Percentiles rank a stretch among this genome's conserved stretches.
Conservation (phyloP, 2,329 filamentous ascomycete species). For the Monilinia polystroma region DNA sequence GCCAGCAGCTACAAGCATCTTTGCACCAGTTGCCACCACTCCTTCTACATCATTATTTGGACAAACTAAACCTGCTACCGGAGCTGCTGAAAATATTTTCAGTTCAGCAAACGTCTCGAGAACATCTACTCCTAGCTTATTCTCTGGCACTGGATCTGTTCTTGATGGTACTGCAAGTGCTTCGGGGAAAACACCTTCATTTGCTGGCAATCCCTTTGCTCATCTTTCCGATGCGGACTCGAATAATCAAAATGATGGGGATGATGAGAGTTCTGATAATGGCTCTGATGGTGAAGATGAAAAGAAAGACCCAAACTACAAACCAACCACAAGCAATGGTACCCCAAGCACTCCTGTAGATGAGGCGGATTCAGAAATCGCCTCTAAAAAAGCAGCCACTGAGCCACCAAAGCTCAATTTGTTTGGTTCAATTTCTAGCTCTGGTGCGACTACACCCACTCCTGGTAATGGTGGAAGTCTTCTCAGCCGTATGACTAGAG, state of each 20-base stretch:
- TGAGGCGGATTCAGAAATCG: conserved; percentile 35
- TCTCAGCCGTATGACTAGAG: conserved; percentile 56
- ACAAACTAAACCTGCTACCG: conserved; percentile 45
- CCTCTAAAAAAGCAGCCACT: conserved; percentile 34
- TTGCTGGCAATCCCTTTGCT: conserved; percentile 55
- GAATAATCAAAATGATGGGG: conserved; percentile 47
- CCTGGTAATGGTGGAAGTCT: conserved; percentile 47
- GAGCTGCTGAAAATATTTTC: conserved; percentile 29
- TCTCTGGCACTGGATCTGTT: conserved; percentile 34
- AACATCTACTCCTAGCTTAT: conserved; percentile 34
- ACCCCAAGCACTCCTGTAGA: conserved; percentile 28
- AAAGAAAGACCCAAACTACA: conserved; percentile 37
- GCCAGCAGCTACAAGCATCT: conserved; percentile 1
- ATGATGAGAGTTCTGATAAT: conserved; percentile 45
- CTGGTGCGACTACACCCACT: conserved; percentile 41
- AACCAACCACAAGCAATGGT: conserved; percentile 26
- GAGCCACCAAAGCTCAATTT: conserved; percentile 36
- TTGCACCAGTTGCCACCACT: neutral
- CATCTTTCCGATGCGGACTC: conserved; percentile 53
- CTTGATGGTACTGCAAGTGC: conserved; percentile 32
- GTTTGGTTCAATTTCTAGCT: conserved; percentile 41
- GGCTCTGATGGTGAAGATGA: conserved; percentile 46
- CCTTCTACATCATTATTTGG: conserved; percentile 29
- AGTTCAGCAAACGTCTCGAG: conserved; percentile 34
- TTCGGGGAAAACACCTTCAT: conserved; percentile 28